Percentiles rank a stretch among this genome's conserved stretches.
phyloP scores from a whole-genome alignment of 768 basidiomycete genomes.

The Suillus paluster region DNA sequence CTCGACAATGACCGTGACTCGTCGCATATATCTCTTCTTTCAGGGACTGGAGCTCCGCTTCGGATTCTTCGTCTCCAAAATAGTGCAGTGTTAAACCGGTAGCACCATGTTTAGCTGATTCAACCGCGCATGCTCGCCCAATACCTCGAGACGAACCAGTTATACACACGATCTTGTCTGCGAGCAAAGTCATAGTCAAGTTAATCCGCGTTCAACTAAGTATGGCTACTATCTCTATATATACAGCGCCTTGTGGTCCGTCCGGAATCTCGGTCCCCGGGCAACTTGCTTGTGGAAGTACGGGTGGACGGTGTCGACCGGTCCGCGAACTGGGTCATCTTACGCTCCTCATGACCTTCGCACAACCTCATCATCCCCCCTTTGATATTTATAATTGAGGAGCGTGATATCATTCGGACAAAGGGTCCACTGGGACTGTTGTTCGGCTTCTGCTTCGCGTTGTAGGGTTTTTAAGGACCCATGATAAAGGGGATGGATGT shows the following conservation, averaged over 20 bases:
- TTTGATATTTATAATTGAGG: conserved; percentile 7
- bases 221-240: neutral
- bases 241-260: neutral
- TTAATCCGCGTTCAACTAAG: neutral
- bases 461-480: conserved; percentile 10
- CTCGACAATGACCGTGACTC: conserved; percentile 37
- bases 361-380: conserved; percentile 13
- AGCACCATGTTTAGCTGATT: conserved; percentile 68
- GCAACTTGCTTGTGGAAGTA: neutral
- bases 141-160: conserved; percentile 80
- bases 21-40: conserved; percentile 47
- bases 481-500: neutral
- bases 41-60: conserved; percentile 50
- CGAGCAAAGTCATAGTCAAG: conserved; percentile 44
- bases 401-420: conserved; percentile 19
- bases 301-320: conserved; percentile 1
- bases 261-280: conserved; percentile 5
- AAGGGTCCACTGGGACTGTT: neutral
- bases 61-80: conserved; percentile 60
- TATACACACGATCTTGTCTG: conserved; percentile 66
- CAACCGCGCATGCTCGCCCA: conserved; percentile 69
- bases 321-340: conserved; percentile 10
- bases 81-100: conserved; percentile 68
- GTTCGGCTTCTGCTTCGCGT: conserved; percentile 11
- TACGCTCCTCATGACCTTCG: conserved; percentile 21